phyloP scores from a whole-genome alignment of 2,329 filamentous ascomycete genomes.

The Epichloe sp. region DNA sequence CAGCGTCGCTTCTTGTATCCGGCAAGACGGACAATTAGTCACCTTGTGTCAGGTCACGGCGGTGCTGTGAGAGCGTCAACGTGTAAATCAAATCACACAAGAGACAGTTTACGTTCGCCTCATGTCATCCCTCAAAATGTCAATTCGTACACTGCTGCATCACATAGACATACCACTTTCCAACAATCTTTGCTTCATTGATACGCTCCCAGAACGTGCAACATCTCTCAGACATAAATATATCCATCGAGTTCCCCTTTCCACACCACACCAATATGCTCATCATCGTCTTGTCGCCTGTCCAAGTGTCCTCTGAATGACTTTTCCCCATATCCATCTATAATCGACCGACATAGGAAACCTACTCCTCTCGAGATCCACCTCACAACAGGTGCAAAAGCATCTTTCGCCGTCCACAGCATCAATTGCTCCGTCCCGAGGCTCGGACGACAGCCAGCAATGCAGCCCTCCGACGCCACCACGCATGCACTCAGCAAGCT shows the following conservation, averaged over 20 bases:
- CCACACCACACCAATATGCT: not conserved
- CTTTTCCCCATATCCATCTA: not conserved
- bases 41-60: too few species aligned
- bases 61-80: too few species aligned
- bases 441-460: not conserved
- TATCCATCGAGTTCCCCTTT: not conserved
- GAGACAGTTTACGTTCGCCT: too few species aligned
- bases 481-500: not conserved
- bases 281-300: not conserved
- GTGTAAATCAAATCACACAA: too few species aligned
- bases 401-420: not conserved
- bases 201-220: not conserved
- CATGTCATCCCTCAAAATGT: not conserved
- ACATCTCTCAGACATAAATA: not conserved
- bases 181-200: not conserved
- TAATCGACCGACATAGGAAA: not conserved
- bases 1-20: too few species aligned
- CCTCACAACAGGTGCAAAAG: not conserved
- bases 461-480: conserved; percentile 3
- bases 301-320: not conserved
- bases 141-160: not conserved
- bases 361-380: not conserved
- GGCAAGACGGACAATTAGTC: too few species aligned
- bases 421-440: not conserved
- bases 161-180: not conserved